phyloP scores from a whole-genome alignment of 2,329 filamentous ascomycete species.

The Didymella arachidicola region DNA sequence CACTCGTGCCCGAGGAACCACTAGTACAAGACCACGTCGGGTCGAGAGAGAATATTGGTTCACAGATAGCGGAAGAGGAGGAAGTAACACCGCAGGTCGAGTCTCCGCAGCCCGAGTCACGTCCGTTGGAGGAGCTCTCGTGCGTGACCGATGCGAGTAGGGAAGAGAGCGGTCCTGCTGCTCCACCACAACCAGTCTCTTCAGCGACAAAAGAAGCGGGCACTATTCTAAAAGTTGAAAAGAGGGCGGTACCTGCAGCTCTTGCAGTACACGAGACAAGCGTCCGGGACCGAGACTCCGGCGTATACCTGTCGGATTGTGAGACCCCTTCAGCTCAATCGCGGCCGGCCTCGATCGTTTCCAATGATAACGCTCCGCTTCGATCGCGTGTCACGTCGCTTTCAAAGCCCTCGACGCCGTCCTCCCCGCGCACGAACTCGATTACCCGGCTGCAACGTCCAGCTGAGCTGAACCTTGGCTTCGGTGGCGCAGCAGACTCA shows the following conservation, averaged over 20 bases:
- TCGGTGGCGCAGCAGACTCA: constrained; percentile 11
- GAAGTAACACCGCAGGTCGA: neutral
- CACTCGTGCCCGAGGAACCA: constrained; percentile 6
- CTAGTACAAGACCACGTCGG: neutral
- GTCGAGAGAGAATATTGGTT: neutral
- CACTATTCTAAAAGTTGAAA: constrained; percentile 5
- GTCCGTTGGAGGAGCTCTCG: neutral
- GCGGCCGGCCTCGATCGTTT: constrained; percentile 22
- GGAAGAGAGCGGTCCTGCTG: neutral
- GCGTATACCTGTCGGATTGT: constrained; percentile 34
- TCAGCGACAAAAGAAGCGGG: constrained; percentile 3
- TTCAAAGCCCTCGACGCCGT: constrained; percentile 12
- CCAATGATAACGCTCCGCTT: constrained; percentile 19
- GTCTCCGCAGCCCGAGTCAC: neutral
- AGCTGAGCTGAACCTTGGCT: constrained; percentile 41
- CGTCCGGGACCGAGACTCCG: constrained; percentile 34
- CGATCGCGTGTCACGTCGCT: constrained; percentile 23
- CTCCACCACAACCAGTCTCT: neutral
- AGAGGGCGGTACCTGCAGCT: neutral
- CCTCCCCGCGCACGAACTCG: constrained; percentile 26
- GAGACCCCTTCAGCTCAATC: constrained; percentile 20
- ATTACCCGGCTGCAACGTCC: constrained; percentile 37
- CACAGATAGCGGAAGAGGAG: neutral
- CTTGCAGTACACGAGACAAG: neutral
- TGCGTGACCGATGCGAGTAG: neutral